phyloP scores from a whole-genome alignment of 2,329 filamentous ascomycete species.

The Leptographium procerum region DNA sequence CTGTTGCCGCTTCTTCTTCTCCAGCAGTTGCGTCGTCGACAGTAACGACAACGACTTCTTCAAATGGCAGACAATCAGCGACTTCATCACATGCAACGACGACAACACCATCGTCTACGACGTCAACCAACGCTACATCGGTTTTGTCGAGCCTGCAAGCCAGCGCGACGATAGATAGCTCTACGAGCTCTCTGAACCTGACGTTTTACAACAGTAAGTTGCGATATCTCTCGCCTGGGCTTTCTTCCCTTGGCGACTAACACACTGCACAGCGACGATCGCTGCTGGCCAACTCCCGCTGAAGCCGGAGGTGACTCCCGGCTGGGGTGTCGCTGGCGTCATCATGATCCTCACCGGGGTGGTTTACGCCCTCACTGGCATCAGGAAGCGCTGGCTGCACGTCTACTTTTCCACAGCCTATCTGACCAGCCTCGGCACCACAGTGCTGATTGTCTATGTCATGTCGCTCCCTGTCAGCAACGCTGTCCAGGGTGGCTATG shows the following conservation, averaged over 20 bases:
- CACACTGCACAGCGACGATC: constrained; percentile 23
- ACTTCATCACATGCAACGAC: neutral
- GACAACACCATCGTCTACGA: neutral
- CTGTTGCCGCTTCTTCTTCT: neutral
- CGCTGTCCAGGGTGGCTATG: constrained; percentile 73
- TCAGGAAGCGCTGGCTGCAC: constrained; percentile 70
- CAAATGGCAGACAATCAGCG: neutral
- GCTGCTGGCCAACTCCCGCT: constrained; percentile 53
- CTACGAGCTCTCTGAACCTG: neutral
- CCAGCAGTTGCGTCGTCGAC: neutral
- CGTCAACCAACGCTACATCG: neutral
- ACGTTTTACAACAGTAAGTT: constrained; percentile 17
- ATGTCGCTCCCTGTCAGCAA: constrained; percentile 67
- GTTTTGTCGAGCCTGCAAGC: neutral
- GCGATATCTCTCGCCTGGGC: neutral
- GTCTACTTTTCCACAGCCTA: constrained; percentile 72
- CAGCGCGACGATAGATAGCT: neutral
- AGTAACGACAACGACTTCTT: neutral
- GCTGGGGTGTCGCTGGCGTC: constrained; percentile 65
- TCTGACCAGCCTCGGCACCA: constrained; percentile 59
- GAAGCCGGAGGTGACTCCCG: constrained; percentile 64
- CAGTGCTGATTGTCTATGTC: constrained; percentile 78
- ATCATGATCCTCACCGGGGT: constrained; percentile 64
- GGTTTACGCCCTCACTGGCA: constrained; percentile 63
- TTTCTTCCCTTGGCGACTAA: neutral